phyloP scores from a whole-genome alignment of 768 basidiomycete species.

The Dentipellis sp. region DNA sequence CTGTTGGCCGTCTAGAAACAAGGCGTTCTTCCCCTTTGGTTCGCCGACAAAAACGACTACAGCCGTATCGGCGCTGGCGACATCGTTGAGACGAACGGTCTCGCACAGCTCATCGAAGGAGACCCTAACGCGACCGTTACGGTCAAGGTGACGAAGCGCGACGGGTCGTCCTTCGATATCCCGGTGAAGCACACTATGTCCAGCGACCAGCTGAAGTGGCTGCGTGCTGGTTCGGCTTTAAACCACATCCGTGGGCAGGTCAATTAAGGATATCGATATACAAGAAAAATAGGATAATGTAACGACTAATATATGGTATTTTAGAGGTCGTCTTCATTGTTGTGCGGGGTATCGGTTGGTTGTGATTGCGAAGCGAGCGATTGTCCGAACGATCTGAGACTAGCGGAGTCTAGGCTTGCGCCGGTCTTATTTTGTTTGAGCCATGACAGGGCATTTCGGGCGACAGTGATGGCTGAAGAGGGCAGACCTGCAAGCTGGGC shows the following conservation, averaged over 20 bases:
- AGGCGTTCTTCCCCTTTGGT: constrained; percentile 95
- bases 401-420: not conserved
- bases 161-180: constrained; percentile 59
- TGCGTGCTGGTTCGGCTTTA: constrained; percentile 79
- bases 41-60: constrained; percentile 82
- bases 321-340: not conserved
- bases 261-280: constrained; percentile 13
- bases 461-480: constrained; percentile 45
- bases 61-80: constrained; percentile 76
- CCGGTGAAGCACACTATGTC: constrained; percentile 85
- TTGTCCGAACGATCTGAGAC: constrained; percentile 9
- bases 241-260: constrained; percentile 75
- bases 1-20: constrained; percentile 62
- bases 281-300: not conserved
- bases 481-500: constrained; percentile 86
- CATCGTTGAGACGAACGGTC: constrained; percentile 72
- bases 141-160: constrained; percentile 56
- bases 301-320: constrained; percentile 6
- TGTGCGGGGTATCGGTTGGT: not conserved
- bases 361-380: constrained; percentile 4
- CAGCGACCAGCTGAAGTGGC: constrained; percentile 83
- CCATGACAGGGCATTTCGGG: constrained; percentile 40
- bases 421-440: constrained; percentile 18
- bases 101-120: constrained; percentile 51
- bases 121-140: constrained; percentile 32